These are phyloP conservation scores for Sicyos baderoa DNA, from an alignment of 306 rosid species.

Conservation along the genomic window DNA sequence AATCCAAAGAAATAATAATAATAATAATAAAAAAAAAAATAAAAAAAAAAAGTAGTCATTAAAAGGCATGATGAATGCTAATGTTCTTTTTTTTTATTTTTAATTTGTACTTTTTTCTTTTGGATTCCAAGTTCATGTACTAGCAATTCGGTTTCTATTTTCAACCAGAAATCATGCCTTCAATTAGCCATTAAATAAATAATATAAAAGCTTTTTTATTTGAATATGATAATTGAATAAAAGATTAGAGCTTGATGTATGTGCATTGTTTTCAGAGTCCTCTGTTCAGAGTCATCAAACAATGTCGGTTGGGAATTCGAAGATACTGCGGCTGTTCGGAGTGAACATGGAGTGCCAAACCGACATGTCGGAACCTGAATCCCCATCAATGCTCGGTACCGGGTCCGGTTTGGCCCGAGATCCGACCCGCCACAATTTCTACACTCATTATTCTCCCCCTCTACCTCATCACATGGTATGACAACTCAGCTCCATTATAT, in stretches of 20 bases:
- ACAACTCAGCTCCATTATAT: slow-evolving; percentile 21
- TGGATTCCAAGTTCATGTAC: background rate
- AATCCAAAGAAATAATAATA: no score
- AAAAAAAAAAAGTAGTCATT: no score
- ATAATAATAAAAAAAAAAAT: no score
- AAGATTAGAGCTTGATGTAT: background rate
- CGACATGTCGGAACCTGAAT: slow-evolving; percentile 35
- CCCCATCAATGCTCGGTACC: slow-evolving; percentile 35
- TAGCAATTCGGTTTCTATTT: background rate
- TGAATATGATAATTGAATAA: background rate
- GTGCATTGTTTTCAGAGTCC: slow-evolving; percentile 45
- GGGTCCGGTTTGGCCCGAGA: slow-evolving; percentile 38
- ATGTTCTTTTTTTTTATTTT: background rate
- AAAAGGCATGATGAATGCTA: background rate
- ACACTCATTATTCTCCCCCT: slow-evolving; percentile 27
- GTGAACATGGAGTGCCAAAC: slow-evolving; percentile 86
- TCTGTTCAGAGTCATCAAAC: slow-evolving; percentile 31
- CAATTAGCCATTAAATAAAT: background rate
- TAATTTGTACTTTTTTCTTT: background rate
- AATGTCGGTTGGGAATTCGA: slow-evolving; percentile 48
- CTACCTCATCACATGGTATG: slow-evolving; percentile 54
- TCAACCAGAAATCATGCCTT: background rate
- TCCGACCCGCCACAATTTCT: slow-evolving; percentile 28
- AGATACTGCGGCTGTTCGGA: slow-evolving; percentile 75
- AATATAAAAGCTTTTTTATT: background rate